Conservation (phyloP, 108 stramenopile species). For the Schizochytrium sp. region DNA sequence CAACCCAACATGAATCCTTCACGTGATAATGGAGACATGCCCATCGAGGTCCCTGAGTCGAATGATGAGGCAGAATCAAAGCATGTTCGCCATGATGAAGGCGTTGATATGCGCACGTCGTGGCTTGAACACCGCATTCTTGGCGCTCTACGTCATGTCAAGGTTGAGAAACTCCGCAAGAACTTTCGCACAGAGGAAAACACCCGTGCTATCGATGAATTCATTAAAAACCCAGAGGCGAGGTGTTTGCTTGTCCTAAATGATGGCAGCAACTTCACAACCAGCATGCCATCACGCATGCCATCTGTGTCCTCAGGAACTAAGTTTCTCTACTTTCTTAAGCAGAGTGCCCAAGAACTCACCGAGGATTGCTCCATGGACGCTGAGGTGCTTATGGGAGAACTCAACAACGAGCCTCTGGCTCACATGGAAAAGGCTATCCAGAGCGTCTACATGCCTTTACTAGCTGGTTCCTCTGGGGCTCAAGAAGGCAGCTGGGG, state of each 20-base stretch:
- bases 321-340: conserved; percentile 60
- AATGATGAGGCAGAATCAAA: neutral
- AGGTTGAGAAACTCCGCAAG: conserved; percentile 55
- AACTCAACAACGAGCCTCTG: conserved; percentile 71
- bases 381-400: conserved; percentile 1
- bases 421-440: conserved; percentile 86
- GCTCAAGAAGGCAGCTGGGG: conserved; percentile 85
- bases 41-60: conserved; percentile 22
- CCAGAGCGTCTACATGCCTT: conserved; percentile 82
- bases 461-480: conserved; percentile 78
- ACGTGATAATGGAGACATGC: too few species aligned
- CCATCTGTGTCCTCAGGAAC: neutral
- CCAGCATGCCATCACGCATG: conserved; percentile 1
- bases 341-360: conserved; percentile 27
- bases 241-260: conserved; percentile 38
- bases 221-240: conserved; percentile 37
- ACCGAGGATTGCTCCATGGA: neutral
- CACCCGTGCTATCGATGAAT: conserved; percentile 18
- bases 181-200: conserved; percentile 19
- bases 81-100: conserved; percentile 44
- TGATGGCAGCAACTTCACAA: neutral
- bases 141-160: conserved; percentile 48
- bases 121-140: conserved; percentile 59
- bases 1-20: too few species aligned
- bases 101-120: neutral